Conservation (phyloP, 2,329 filamentous ascomycete genomes). For the Metarhizium album region DNA sequence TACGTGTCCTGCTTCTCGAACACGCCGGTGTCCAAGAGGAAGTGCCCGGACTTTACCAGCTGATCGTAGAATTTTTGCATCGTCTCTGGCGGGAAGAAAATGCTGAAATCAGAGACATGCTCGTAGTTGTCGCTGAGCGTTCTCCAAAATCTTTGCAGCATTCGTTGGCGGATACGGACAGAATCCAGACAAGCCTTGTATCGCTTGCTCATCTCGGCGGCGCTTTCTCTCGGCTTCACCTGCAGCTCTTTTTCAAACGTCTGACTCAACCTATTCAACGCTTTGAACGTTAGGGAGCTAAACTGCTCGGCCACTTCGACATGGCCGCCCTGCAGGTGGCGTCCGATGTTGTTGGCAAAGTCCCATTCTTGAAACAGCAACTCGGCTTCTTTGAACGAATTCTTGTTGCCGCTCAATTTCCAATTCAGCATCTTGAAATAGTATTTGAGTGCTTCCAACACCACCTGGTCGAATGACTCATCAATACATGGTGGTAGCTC, state of each 20-base stretch:
- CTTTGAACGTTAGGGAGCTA: constrained; percentile 85
- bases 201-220: constrained; percentile 85
- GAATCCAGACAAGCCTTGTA: constrained; percentile 95
- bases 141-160: constrained; percentile 89
- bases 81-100: constrained; percentile 57
- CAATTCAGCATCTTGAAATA: constrained; percentile 99
- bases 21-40: constrained; percentile 65
- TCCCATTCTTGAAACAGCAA: constrained; percentile 97
- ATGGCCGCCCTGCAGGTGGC: constrained; percentile 84
- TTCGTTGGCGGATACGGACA: constrained; percentile 88
- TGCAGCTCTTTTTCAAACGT: constrained; percentile 91
- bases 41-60: constrained; percentile 73
- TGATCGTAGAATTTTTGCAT: constrained; percentile 72
- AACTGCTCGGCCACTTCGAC: constrained; percentile 98
- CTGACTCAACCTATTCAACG: constrained; percentile 72
- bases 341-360: constrained; percentile 87
- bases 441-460: constrained; percentile 87
- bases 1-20: constrained; percentile 67
- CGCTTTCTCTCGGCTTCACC: constrained; percentile 70
- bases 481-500: constrained; percentile 93
- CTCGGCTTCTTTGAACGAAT: constrained; percentile 98
- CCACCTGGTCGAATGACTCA: constrained; percentile 86
- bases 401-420: constrained; percentile 96
- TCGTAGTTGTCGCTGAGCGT: constrained; percentile 90
- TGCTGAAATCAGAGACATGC: constrained; percentile 90